These are phyloP conservation scores for Jaminaea rosea DNA, from an alignment of 1,284 basidiomycete genomes.

Conservation along the genomic window DNA sequence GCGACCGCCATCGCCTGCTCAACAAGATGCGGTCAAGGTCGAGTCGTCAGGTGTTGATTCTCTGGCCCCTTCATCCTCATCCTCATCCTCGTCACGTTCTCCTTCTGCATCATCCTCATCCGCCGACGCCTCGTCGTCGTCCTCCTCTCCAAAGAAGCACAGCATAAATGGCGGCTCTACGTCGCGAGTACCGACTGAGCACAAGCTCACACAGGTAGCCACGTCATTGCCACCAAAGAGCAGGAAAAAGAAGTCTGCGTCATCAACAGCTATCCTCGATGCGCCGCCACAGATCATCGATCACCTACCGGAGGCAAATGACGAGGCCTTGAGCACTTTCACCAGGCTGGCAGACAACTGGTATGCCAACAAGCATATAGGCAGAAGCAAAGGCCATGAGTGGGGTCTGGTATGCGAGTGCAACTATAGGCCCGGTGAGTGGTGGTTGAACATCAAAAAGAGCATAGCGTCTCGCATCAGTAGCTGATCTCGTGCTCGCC, in stretches of 20 bases:
- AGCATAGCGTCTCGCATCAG: neutral
- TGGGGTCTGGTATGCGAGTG: conserved; percentile 41
- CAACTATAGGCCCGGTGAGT: conserved; percentile 16
- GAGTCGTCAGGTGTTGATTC: too few relatives aligned
- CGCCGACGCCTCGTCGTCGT: too few relatives aligned
- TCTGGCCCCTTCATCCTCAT: too few relatives aligned
- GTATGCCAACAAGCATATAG: conserved; percentile 80
- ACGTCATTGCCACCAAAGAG: neutral
- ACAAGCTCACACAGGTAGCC: neutral
- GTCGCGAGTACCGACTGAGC: too few relatives aligned
- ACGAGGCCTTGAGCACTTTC: conserved; percentile 63
- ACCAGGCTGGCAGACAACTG: conserved; percentile 65
- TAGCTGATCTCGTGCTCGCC: neutral
- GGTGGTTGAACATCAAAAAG: neutral
- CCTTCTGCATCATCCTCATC: too few relatives aligned
- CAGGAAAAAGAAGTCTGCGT: neutral
- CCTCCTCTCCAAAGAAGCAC: too few relatives aligned
- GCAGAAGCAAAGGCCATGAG: conserved; percentile 72
- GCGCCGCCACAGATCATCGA: conserved; percentile 21
- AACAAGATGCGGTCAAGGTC: too few relatives aligned
- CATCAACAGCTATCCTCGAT: neutral
- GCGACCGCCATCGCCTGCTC: too few relatives aligned
- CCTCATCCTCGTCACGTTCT: too few relatives aligned
- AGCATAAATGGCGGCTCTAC: too few relatives aligned
- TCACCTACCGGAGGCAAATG: conserved; percentile 29